Base-by-base conservation (phyloP, 2,329 filamentous ascomycete genomes). In the Microcyclospora pomicola region DNA sequence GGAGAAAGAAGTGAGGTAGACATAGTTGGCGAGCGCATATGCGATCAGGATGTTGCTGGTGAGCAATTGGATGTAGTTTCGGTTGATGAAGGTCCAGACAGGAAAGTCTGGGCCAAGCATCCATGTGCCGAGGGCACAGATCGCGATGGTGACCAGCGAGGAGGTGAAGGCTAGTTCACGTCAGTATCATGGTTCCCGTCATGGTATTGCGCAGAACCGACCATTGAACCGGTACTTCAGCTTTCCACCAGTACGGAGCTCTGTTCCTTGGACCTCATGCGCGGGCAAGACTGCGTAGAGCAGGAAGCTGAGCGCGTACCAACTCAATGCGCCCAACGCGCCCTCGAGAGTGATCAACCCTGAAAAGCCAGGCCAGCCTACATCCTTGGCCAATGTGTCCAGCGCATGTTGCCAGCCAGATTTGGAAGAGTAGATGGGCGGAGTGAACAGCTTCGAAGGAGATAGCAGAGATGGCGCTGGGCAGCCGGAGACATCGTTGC, bases 401-500 rank as follows among this genome's bases (percentile, higher is more conserved):
- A 86, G 65, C 31, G 77, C 77, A 43, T 58, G 49, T 40, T 51
- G 38, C 48, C 47, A 52, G 9, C 46, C 45, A 2, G 51, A 49
- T 32, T 58, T 47, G n/a, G 49, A 50, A 5, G 53, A 53, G 11
- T 50, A 42, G 1, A 39, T 29, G 5, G 51, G 45, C 15, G 50
- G 36, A 2, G 52, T 47, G 48, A 58, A 56, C 42, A 94, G 64
- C 7, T 73, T 80, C 40, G 72, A 77, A 27, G 82, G 86, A 48
- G 72, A 69, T 29, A 93, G 71, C 7, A 88, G 69, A 3, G 82
- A 85, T 3, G 87, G 85, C 2, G 83, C 79, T 34, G 88, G 91
- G 56, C 91, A 96, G 41, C 91, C 88, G 7, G 84, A 80, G 46
- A 92, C 68, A 59, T 96, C 87, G 64, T 95, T 96, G 71, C 88